phyloP scores from a whole-genome alignment of 768 basidiomycete species.

The Xerocomellus chrysenteron region DNA sequence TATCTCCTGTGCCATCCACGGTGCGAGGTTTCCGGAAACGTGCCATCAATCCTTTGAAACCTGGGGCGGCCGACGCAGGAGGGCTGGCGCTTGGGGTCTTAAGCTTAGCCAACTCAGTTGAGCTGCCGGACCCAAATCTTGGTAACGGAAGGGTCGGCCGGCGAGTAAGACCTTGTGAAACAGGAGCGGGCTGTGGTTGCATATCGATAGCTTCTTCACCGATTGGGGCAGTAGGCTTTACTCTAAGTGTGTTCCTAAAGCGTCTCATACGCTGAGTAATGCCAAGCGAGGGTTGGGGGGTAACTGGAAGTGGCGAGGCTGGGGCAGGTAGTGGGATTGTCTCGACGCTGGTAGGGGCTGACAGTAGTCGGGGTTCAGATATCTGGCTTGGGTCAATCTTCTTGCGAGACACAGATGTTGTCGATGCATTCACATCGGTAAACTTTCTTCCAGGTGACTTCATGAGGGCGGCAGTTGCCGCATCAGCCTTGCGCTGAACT shows the following conservation, averaged over 20 bases:
- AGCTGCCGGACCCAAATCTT: conserved; percentile 33
- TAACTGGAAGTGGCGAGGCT: conserved; percentile 34
- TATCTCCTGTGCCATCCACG: conserved; percentile 25
- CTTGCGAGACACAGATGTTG: conserved; percentile 48
- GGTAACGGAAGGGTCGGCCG: conserved; percentile 51
- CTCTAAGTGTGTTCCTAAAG: conserved; percentile 65
- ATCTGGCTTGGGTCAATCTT: conserved; percentile 64
- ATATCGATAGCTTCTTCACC: conserved; percentile 53
- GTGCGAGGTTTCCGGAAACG: conserved; percentile 55
- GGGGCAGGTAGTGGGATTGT: conserved; percentile 54
- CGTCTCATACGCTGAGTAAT: conserved; percentile 74
- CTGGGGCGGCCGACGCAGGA: conserved; percentile 71
- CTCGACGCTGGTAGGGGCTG: conserved; percentile 67
- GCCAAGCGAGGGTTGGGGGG: conserved; percentile 43
- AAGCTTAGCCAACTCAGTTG: conserved; percentile 52
- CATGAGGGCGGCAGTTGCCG: conserved; percentile 60
- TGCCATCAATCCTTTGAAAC: conserved; percentile 79
- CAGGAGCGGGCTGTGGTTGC: conserved; percentile 33
- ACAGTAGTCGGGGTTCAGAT: conserved; percentile 62
- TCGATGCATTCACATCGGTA: conserved; percentile 38
- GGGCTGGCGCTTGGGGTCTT: conserved; percentile 59
- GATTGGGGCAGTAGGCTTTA: conserved; percentile 44
- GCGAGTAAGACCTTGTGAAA: conserved; percentile 39
- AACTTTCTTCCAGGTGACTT: conserved; percentile 47
- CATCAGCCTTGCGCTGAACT: conserved; percentile 66